Evolutionary conservation across 2,329 filamentous ascomycete genomes (phyloP), one percentile per base, ranked within the genome.

Genomic region (Colletotrichum paranaense): DNA sequence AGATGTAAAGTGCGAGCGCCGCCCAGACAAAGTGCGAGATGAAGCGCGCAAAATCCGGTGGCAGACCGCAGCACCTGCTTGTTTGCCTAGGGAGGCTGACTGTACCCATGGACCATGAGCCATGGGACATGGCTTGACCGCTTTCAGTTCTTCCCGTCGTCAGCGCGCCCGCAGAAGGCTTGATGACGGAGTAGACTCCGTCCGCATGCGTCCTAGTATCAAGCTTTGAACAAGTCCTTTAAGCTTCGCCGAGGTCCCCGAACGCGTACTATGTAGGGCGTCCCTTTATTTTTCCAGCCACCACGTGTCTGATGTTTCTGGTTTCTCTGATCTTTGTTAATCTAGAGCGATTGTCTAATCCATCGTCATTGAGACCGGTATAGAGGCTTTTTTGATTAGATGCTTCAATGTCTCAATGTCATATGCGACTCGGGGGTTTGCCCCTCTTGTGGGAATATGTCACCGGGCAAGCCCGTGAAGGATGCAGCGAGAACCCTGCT

Each of bases 251-350:
- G 46, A 53, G 55, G 42, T 62, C 58, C 24, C 67, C 67, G 60
- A 69, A 65, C 16, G 53, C 60, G 53, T 35, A 35, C 32, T 35
- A 35, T 35, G 32, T 69, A 53, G 16, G 32, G 38, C 53, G 11
- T 14, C 26, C 42, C 42, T 11, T 46, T 32, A 28, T 22, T 24
- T 14, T 19, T 12, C 22, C 55, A 22, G 28, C 67, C 46, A 32
- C 67, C 59, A 69, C 59, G 52, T 64, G 68, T 56, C 56, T 65
- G 19, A 12, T 26, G n/a, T 12, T 28, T 26, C 22, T 55, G 32
- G n/a, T 19, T 42, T 52, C n/a, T 46, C 52, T 26, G 19, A 19
- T 49, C 19, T 49, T 49, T 19, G 42, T 19, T n/a, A 42, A 19
- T 42, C 38, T 42, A 42, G 6, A 42, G 5, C 0, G 14, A 42